Evolutionary conservation across 2,329 filamentous ascomycete species (phyloP), one percentile per base, ranked within the genome.

Genomic region (Alternaria longipes): DNA sequence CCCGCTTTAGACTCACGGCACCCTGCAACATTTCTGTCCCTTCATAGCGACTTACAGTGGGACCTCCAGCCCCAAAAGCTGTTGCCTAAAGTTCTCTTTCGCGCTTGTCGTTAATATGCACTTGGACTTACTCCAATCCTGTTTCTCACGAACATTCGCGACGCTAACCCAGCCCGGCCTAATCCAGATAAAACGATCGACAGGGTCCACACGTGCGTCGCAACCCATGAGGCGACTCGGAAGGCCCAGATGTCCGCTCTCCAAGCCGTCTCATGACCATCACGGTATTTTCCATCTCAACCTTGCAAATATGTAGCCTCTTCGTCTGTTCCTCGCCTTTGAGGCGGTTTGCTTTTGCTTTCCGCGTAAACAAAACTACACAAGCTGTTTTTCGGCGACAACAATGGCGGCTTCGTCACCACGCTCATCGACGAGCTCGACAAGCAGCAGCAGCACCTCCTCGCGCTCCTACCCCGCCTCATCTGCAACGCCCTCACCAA

Each of bases 211-310:
- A 36, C 32, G 14, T 36, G 46, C 46, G 20, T n/a, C 30, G 18
- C 46, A 34, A 44, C 32, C 34, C 22, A 55, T 30, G 41, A 28
- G 4, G 38, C 42, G 16, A 52, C 20, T 44, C 49, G 55, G 55
- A 54, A 54, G 22, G 55, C 55, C 55, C 55, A 58, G 40, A 16
- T 22, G 24, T 58, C 61, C 58, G 64, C 44, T 20, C 45, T 42
- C 59, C 50, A 55, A 38, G 32, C 56, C 41, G 56, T 64, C 64
- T 61, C 63, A 66, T 68, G 65, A 66, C 52, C 54, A 49, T 50
- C 56, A 62, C 57, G 54, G 24, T 45, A 54, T 52, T 41, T 18
- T 18, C 12, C 32, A n/a, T 32, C 42, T 45, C 18, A 54, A 36
- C 18, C 30, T 22, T 49, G 46, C 46, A 28, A 47, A 54, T 34